Conservation (phyloP, 176 grass and related monocot genomes). For the Zea luxurians region DNA sequence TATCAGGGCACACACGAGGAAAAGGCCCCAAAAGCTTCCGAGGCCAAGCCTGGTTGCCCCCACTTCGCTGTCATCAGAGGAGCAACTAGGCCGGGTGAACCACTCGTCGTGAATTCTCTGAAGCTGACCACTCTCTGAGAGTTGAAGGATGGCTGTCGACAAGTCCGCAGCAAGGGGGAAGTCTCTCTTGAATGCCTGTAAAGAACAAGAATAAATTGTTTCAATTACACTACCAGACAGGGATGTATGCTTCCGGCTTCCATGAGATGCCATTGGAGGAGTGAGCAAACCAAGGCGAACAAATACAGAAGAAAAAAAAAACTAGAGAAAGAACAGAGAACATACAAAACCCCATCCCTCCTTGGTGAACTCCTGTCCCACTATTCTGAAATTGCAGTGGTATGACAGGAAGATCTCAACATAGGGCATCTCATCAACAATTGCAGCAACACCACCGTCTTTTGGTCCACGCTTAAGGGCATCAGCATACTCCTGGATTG, state of each 20-base stretch:
- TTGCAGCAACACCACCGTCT: conserved; percentile 71
- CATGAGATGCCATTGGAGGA: conserved; percentile 9
- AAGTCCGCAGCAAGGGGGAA: conserved; percentile 84
- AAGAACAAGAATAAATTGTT: conserved; percentile 16
- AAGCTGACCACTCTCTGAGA: conserved; percentile 84
- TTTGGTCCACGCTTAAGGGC: conserved; percentile 71
- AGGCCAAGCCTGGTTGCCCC: conserved; percentile 60
- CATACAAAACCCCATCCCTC: conserved; percentile 99
- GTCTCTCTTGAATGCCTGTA: conserved; percentile 92
- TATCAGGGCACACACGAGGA: conserved; percentile 67
- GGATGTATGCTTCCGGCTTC: not conserved
- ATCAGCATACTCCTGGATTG: conserved; percentile 59
- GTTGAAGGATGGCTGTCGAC: conserved; percentile 79
- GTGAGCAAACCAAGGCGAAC: not conserved
- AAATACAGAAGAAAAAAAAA: not conserved
- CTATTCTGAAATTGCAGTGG: conserved; percentile 74
- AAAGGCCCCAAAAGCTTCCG: conserved; percentile 86
- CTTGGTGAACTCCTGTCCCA: conserved; percentile 79
- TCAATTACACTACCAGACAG: not conserved
- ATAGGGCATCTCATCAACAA: conserved; percentile 83
- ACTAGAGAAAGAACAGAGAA: conserved; percentile 13
- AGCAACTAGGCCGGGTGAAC: conserved; percentile 49
- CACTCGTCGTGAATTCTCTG: conserved; percentile 82
- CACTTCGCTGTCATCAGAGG: conserved; percentile 43
- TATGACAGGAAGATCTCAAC: conserved; percentile 69